These are phyloP conservation scores for Ophiostoma piceae DNA, from an alignment of 2,329 filamentous ascomycete species.

Conservation along the genomic window DNA sequence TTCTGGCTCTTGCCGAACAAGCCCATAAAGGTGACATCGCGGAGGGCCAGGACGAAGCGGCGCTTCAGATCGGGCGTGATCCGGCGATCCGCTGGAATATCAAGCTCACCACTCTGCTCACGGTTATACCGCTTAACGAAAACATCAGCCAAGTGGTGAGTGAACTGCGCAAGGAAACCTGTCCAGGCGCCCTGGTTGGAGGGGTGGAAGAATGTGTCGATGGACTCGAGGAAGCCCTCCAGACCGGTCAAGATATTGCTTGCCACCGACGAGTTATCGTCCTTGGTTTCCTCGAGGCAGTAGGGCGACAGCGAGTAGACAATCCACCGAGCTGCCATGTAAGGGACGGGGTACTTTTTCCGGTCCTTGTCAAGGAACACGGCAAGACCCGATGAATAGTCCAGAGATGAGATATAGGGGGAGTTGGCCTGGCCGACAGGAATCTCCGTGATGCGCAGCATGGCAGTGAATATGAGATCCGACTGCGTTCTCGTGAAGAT, in stretches of 20 bases:
- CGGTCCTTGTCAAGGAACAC: slow-evolving; percentile 86
- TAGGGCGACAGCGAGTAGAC: slow-evolving; percentile 86
- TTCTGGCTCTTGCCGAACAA: slow-evolving; percentile 94
- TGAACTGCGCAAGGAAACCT: slow-evolving; percentile 79
- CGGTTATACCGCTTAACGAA: slow-evolving; percentile 98
- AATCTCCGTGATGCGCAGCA: slow-evolving; percentile 85
- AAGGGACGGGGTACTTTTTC: slow-evolving; percentile 85
- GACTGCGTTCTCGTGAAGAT: slow-evolving; percentile 92
- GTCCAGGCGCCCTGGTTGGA: slow-evolving; percentile 95
- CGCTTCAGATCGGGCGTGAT: slow-evolving; percentile 77
- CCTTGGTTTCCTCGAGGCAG: slow-evolving; percentile 55
- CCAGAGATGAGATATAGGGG: slow-evolving; percentile 75
- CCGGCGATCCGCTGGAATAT: slow-evolving; percentile 71
- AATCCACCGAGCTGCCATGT: slow-evolving; percentile 89
- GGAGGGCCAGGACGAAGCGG: slow-evolving; percentile 82
- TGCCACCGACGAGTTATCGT: slow-evolving; percentile 34
- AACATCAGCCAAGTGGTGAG: slow-evolving; percentile 88
- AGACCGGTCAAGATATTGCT: slow-evolving; percentile 78
- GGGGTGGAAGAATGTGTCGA: slow-evolving; percentile 98
- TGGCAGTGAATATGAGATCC: slow-evolving; percentile 84
- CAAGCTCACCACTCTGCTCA: slow-evolving; percentile 86
- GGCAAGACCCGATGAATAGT: slow-evolving; percentile 76
- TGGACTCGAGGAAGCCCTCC: slow-evolving; percentile 86
- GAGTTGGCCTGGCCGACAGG: slow-evolving; percentile 94
- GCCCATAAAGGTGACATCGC: slow-evolving; percentile 96